Conservation (phyloP, 495 filamentous ascomycete genomes). For the Penicillium antarcticum region DNA sequence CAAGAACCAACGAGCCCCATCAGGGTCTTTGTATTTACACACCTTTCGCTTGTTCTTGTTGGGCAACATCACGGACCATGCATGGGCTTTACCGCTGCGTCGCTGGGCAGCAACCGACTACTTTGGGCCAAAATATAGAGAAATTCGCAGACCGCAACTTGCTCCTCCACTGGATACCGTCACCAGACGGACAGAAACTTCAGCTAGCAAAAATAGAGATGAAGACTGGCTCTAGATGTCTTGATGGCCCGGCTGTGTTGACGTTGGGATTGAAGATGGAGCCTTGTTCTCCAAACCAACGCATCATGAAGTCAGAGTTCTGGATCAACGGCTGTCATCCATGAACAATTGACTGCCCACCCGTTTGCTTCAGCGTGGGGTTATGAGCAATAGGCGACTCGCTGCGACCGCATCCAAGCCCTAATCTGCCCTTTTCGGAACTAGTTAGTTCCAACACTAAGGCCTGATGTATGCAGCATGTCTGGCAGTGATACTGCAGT, state of each 20-base stretch:
- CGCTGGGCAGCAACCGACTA: constrained; percentile 41
- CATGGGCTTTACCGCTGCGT: constrained; percentile 39
- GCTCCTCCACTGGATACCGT: constrained; percentile 3
- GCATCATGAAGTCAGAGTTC: background rate
- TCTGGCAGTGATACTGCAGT: background rate
- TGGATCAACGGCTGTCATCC: background rate
- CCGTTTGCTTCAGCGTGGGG: constrained; percentile 5
- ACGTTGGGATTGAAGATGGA: constrained; percentile 2
- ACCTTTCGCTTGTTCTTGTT: constrained; percentile 21
- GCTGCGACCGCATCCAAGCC: constrained; percentile 3
- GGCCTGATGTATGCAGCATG: constrained; percentile 1
- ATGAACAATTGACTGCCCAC: background rate
- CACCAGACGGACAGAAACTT: background rate
- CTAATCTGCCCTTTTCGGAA: constrained; percentile 1
- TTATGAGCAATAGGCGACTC: constrained; percentile 1
- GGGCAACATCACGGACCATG: constrained; percentile 31
- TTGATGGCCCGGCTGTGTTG: background rate
- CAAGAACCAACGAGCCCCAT: constrained; percentile 16
- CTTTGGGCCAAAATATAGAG: constrained; percentile 20
- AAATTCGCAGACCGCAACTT: constrained; percentile 40
- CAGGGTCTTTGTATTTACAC: constrained; percentile 11
- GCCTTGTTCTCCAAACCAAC: background rate
- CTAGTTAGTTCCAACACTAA: background rate
- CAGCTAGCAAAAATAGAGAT: constrained; percentile 7
- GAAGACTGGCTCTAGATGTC: background rate